Conservation (phyloP, 257 asterid species). For the Solanum appendiculatum region DNA sequence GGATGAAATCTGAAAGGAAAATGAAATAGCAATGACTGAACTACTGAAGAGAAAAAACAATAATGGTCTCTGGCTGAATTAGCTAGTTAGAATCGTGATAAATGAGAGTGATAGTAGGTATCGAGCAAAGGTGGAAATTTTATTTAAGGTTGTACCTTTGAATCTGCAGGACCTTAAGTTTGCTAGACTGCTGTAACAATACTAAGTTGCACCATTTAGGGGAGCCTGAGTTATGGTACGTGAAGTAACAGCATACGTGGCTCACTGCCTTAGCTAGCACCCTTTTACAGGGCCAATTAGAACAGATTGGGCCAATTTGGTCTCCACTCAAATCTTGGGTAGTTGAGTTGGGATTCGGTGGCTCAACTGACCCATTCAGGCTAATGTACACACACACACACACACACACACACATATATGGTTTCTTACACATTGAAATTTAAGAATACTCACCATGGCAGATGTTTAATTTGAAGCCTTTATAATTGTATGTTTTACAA, state of each 20-base stretch:
- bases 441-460: background rate
- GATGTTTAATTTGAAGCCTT: background rate
- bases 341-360: background rate
- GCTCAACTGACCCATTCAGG: background rate
- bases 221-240: background rate
- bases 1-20: background rate
- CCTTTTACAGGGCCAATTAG: background rate
- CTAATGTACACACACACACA: background rate
- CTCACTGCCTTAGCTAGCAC: background rate
- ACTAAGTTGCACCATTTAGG: background rate
- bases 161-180: background rate
- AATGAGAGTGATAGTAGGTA: background rate
- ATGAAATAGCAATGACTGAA: background rate
- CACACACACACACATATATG: background rate
- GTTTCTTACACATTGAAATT: background rate
- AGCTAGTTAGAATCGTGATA: background rate
- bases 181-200: background rate
- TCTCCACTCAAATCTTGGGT: background rate
- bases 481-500: background rate
- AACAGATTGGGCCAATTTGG: background rate
- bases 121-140: background rate
- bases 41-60: background rate
- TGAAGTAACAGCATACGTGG: background rate
- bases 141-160: background rate
- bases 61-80: background rate